Conservation (phyloP, 202 grass and related monocot genomes). For the Cymbopogon flexuosus region DNA sequence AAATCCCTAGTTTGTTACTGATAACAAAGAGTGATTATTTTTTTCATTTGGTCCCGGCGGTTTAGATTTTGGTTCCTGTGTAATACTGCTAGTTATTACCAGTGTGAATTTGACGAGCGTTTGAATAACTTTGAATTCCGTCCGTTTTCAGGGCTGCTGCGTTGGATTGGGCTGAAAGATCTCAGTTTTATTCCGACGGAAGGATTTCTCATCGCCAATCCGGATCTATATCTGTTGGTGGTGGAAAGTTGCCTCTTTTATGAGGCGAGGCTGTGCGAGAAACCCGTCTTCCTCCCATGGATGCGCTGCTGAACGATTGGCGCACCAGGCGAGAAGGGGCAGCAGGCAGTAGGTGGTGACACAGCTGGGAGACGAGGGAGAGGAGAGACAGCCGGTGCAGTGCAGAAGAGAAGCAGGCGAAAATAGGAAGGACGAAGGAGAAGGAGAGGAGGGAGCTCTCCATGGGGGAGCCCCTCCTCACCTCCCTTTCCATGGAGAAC, state of each 20-base stretch:
- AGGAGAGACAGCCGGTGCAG: neutral
- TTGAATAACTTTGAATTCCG: neutral
- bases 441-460: slow-evolving; percentile 59
- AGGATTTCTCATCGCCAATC: slow-evolving; percentile 9
- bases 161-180: slow-evolving; percentile 31
- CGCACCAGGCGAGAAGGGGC: neutral
- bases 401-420: neutral
- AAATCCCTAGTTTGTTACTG: neutral
- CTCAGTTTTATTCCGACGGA: neutral
- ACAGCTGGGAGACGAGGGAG: neutral
- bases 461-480: slow-evolving; percentile 65
- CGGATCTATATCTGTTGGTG: slow-evolving; percentile 27
- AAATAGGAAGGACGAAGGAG: slow-evolving; percentile 45
- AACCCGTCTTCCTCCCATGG: neutral
- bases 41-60: neutral
- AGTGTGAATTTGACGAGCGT: neutral
- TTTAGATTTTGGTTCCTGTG: neutral
- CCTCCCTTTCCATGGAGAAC: slow-evolving; percentile 65
- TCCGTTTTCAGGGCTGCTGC: slow-evolving; percentile 8
- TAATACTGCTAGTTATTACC: neutral
- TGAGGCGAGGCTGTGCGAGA: neutral
- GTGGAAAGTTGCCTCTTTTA: neutral
- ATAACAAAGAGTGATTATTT: neutral
- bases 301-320: neutral
- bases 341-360: neutral